Base-by-base conservation (phyloP, 139 green algal species). In the Chlamydomonas schloesseri region DNA sequence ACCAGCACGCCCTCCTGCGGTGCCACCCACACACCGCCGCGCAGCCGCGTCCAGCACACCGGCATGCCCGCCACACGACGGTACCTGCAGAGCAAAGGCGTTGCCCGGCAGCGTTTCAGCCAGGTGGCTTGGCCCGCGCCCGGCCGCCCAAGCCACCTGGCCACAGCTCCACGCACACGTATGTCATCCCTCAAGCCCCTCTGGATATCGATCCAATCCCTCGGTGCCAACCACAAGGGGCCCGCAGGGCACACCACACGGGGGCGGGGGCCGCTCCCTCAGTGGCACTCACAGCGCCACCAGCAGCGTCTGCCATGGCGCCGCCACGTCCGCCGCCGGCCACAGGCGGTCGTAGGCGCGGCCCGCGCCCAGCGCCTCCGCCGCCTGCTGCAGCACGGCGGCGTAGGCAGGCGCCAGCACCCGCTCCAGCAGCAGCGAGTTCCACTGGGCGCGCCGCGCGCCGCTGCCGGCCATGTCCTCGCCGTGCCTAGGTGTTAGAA, bases 381-480 rank as follows among this genome's bases (percentile, higher is more conserved):
- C 88, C 33, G 93, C 94, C 29, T 80, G 71, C 34, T 57, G 46
- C 64, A 97, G 81, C 31, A 95, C 80, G 17, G 79, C 71, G 0
- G 88, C 83, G 79, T 97, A 98, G 3, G 89, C 87, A 3, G 92
- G 87, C 14, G 90, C 91, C 10, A 93, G 81, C 34, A 94, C 91
- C 26, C 91, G 82, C 60, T 89, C 26, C 36, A 98, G 89, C 72
- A 98, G 92, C 67, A 74, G 76, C 10, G 80, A 29, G 82, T 98
- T 98, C 93, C 93, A 97, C 23, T 93, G 72, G 8, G 93, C 93
- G 17, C 95, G 88, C n/a, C 89, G 80, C 23, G 88, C 65, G 46
- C 94, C 93, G 14, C 88, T 84, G 14, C 94, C 94, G 1, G 90
- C 73, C 91, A 97, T 94, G 88, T 96, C 94, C 21, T 83, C 81